These are phyloP conservation scores for Hypericum perforatum DNA, from an alignment of 345 rosid species.

Conservation along the genomic window DNA sequence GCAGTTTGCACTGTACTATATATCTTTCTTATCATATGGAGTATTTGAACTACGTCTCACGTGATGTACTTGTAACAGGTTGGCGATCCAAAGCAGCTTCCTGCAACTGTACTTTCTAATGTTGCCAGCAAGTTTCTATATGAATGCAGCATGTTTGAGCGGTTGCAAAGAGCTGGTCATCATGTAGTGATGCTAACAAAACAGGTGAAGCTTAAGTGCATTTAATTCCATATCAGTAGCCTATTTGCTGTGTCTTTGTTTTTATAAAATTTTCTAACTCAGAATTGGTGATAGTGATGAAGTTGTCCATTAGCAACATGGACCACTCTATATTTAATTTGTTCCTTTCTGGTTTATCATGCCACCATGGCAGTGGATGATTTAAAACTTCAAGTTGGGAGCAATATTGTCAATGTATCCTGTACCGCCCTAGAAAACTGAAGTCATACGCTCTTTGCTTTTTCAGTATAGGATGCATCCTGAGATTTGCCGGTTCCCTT, in stretches of 20 bases:
- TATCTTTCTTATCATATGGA: not conserved
- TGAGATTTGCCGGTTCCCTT: constrained; percentile 84
- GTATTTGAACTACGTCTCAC: constrained; percentile 8
- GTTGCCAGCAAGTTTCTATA: constrained; percentile 79
- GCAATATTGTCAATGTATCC: no score
- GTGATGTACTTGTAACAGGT: constrained; percentile 35
- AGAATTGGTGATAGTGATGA: not conserved
- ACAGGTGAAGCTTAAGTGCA: constrained; percentile 41
- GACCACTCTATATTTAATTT: not conserved
- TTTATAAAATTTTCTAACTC: not conserved
- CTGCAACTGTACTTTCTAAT: constrained; percentile 92
- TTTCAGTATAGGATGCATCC: constrained; percentile 99
- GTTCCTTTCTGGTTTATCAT: no score
- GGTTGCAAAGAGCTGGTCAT: constrained; percentile 86
- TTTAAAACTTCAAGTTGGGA: no score
- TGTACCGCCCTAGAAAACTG: no score
- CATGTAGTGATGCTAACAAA: constrained; percentile 89
- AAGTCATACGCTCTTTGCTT: constrained; percentile 13
- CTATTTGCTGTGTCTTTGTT: not conserved
- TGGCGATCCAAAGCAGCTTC: constrained; percentile 98
- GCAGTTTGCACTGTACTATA: constrained; percentile 11
- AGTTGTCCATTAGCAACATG: no score
- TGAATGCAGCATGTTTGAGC: constrained; percentile 99
- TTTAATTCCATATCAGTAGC: not conserved
- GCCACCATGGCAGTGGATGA: no score